A percentile compares a stretch with the other conserved stretches of the same genome.
phyloP scores from a whole-genome alignment of 352 stramenopile species.

The Pythium pyrilobum region DNA sequence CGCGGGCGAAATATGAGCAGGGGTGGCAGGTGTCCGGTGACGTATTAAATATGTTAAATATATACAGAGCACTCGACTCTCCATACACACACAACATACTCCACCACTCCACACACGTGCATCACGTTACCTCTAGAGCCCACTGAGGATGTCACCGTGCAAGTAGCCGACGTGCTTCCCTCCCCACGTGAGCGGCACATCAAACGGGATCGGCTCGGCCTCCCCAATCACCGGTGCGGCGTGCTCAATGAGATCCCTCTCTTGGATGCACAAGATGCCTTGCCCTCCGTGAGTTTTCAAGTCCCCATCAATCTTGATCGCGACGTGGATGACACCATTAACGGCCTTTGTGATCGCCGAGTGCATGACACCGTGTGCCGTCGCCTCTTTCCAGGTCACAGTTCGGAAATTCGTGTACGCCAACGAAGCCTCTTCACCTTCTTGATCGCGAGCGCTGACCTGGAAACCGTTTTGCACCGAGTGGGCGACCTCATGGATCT shows the following conservation, averaged over 20 bases:
- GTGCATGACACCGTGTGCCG: slow-evolving; percentile 50
- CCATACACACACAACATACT: not conserved
- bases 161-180: slow-evolving; percentile 61
- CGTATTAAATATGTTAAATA: slow-evolving; percentile 24
- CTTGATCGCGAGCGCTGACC: slow-evolving; percentile 51
- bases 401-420: slow-evolving; percentile 73
- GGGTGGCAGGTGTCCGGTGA: not conserved
- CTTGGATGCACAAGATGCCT: slow-evolving; percentile 63
- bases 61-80: not conserved
- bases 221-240: slow-evolving; percentile 37
- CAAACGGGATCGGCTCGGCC: slow-evolving; percentile 51
- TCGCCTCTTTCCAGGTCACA: slow-evolving; percentile 51
- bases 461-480: slow-evolving; percentile 69
- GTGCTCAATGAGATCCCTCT: slow-evolving; percentile 42
- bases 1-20: slow-evolving; percentile 16
- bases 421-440: slow-evolving; percentile 50
- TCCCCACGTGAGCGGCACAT: slow-evolving; percentile 65
- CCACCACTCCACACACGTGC: not conserved
- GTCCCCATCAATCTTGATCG: slow-evolving; percentile 59
- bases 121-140: slow-evolving; percentile 9
- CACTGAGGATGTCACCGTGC: slow-evolving; percentile 40
- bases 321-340: slow-evolving; percentile 61
- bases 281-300: slow-evolving; percentile 47
- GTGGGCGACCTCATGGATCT: slow-evolving; percentile 69
- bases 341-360: slow-evolving; percentile 65